Evolutionary conservation across 768 basidiomycete genomes (phyloP), one percentile per base, ranked within the genome.

Genomic region (Kwoniella sp.): DNA sequence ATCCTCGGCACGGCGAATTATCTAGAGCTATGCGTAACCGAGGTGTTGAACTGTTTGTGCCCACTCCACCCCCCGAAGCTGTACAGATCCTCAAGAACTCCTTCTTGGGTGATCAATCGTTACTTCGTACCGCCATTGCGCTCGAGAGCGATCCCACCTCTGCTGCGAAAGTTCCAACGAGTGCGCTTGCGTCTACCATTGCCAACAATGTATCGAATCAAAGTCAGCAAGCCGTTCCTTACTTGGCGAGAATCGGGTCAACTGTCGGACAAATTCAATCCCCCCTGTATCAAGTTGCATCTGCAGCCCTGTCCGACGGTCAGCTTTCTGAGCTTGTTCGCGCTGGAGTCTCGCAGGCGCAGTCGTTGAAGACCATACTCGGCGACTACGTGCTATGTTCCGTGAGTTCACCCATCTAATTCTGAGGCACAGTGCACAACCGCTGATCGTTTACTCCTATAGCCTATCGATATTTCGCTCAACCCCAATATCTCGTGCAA

Each of bases 21-120:
- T 98, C 96, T 1, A 85, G 96, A 37, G 96, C 96, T 1, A 99
- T 99, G 96, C 89, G 96, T 25, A 99, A 99, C 80, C 87, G 96
- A 60, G 95, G 95, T 19, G 83, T 96, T 36, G 96, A 99, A 79
- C 84, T 97, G 51, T 84, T 85, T 27, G 71, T 92, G 21, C 59
- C 46, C 36, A 10, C 55, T n/a, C 22, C 46, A 15, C 44, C 27
- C 47, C 37, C 19, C 2, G 15, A 37, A 48, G 22, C n/a, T 19
- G 33, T 12, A n/a, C 13, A 53, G 17, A 26, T 21, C 25, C 10
- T 4, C 12, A n/a, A 48, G 17, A 12, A 9, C 24, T 55, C 58
- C 17, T 52, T 59, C 26, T 54, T 68, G 59, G 51, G 54, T 4
- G 64, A 71, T 63, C 54, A 68, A 27, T 58, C 66, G 21, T 21